Base-by-base conservation (phyloP, 1,284 basidiomycete genomes). In the Marasmius oreades region DNA sequence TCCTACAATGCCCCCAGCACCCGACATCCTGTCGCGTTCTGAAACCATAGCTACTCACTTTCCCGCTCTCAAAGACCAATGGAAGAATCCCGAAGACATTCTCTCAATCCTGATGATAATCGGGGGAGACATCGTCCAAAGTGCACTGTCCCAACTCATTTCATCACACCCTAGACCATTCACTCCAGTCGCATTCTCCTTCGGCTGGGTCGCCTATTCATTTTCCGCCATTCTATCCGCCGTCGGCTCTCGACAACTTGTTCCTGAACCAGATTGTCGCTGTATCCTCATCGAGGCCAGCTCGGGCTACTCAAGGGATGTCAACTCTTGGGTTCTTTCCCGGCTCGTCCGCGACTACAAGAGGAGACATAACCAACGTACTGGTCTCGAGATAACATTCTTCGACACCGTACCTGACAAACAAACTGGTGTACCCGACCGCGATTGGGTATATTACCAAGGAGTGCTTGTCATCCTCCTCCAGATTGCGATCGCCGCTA, bases 151-250 rank as follows among this genome's bases (percentile, higher is more conserved):
- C 10, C 69, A 71, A 55, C 66, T 72, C 44, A 16, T 42, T n/a
- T 42, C 39, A 2, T 42, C 39, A 5, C 61, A 65, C 33, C 64
- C 65, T 5, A 59, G 60, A 42, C 56, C 50, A 55, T 61, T 71
- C 58, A 62, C 63, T 36, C 72, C 72, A 10, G 68, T 72, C 45
- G 70, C 71, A 12, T 72, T 73, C 59, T 70, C 68, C n/a, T 73
- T 73, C 59, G 71, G 72, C 31, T 73, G 70, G 71, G 69, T 72
- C 34, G 67, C 67, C 14, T 73, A 73, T 53, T 65, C 69, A n/a
- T 61, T 73, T 57, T 61, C 55, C 45, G 63, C 69, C 33, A 55
- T 72, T 44, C 58, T 68, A 12, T 59, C 63, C 22, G 62, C 63
- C 5, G 58, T 72, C 24, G 70, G 72, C 22, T 63, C 64, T 45